Base-by-base conservation (phyloP, 225 moss, liverwort and hornwort genomes). In the Ulota crispa region DNA sequence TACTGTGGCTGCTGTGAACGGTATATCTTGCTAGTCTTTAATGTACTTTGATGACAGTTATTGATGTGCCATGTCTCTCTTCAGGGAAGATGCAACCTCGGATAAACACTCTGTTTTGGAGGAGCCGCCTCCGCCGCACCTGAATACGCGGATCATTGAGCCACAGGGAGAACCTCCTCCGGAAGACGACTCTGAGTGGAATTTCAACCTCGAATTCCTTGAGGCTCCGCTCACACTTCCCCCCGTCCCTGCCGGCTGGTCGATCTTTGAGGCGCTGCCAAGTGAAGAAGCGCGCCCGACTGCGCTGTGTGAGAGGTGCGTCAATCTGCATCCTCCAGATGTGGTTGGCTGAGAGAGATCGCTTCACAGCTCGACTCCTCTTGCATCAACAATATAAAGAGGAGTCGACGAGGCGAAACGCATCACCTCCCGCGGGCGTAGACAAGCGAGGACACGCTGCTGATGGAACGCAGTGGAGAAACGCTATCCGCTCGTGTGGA, bases 331-430 rank as follows among this genome's bases (percentile, higher is more conserved):
- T 6, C 60, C 3, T 34, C 3, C 6, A 7, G 2, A 0, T 47
- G 5, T 86, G 86, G 79, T 50, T 56, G 79, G 43, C 83, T 83
- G 18, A 86, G 83, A 86, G 83, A 57, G 83, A 80, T 62, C 1
- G 0, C 56, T 64, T 64, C 69, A 3, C 0, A 23, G 47, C 47
- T 57, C 70, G 64, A 56, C 75, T 56, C 36, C 64, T 75, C 55
- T 28, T 69, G 54, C 62, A 54, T 55, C 69, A 45, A 9, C 54
- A 31, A 14, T 37, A 4, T 45, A 3, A 12, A 30, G 86, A 79
- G 86, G 57, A 86, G 70, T 75, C 83, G 86, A 70, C 24, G 50
- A 81, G 64, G 82, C 86, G 27, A 53, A 43, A 62, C 45, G 79
- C 82, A 68, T 23, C 63, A 37, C 64, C 39, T 47, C 59, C 70